Evolutionary conservation across 768 basidiomycete genomes (phyloP), one percentile per base, ranked within the genome.

Genomic region (Termitomyces sp.): DNA sequence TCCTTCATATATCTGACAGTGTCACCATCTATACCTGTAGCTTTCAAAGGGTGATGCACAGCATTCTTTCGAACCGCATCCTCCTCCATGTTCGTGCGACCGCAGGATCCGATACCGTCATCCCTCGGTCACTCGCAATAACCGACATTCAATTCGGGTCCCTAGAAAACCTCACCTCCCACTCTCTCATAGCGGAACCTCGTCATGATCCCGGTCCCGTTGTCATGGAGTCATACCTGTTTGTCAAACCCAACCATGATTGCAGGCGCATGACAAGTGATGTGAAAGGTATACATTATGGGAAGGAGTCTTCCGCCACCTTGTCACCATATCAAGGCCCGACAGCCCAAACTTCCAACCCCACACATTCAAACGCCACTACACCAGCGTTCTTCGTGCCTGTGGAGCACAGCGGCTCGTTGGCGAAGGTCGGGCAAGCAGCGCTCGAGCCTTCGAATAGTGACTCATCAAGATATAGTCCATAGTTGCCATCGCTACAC

Each of bases 331-430:
- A 27, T 66, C 55, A 74, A 35, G 77, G 73, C 4, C 85, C 86
- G 42, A 94, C 74, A 4, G 83, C 87, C 95, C 95, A 97, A 0
- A 95, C 92, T 66, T 98, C 95, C 53, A 98, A 69, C 14, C 89
- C 94, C 0, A 96, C 87, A 69, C 93, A 93, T 66, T 96, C 93
- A 62, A 98, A 98, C n/a, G 76, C 71, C 9, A 80, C 80, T 7
- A 75, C 74, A n/a, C 77, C 75, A 2, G 79, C 82, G 54, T 74
- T 76, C 45, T 71, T 73, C 0, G 73, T 66, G 0, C 79, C 76
- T n/a, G 63, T 66, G 0, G 79, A 75, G 67, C 92, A 95, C 16
- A 96, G 71, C 0, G 90, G 83, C 32, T 90, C 89, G 65, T 99
- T 98, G 37, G 81, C 84, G 69, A 95, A 98, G 1, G 94, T 94